These are phyloP conservation scores for Colletotrichum scovillei DNA, from an alignment of 2,329 filamentous ascomycete genomes.

Conservation along the genomic window DNA sequence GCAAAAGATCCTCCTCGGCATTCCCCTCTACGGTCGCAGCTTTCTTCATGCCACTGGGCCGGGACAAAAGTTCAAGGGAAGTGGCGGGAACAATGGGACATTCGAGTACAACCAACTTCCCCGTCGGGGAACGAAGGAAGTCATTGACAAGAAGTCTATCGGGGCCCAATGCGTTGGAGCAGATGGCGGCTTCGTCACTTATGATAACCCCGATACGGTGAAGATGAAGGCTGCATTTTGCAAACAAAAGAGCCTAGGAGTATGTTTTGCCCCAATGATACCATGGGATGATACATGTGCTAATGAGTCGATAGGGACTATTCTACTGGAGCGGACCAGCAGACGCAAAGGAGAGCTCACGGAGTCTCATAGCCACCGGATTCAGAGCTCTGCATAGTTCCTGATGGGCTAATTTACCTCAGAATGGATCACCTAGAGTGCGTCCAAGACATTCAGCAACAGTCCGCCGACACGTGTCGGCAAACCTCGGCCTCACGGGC, in stretches of 20 bases:
- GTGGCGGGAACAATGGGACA: conserved; percentile 72
- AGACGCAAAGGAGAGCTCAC: conserved; percentile 69
- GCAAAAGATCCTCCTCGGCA: conserved; percentile 79
- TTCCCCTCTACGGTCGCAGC: conserved; percentile 80
- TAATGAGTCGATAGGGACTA: conserved; percentile 65
- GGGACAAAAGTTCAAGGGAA: conserved; percentile 69
- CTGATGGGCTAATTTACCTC: conserved; percentile 34
- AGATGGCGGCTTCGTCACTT: conserved; percentile 82
- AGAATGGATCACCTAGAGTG: conserved; percentile 14
- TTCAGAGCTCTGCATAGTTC: conserved; percentile 68
- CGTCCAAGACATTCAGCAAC: conserved; percentile 20
- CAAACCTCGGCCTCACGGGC: conserved; percentile 30
- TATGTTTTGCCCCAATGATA: conserved; percentile 48
- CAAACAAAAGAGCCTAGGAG: conserved; percentile 75
- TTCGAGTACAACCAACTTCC: conserved; percentile 82
- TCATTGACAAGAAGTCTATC: conserved; percentile 73
- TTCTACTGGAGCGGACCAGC: conserved; percentile 87
- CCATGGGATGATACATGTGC: not conserved
- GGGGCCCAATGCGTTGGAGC: conserved; percentile 79
- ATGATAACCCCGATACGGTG: conserved; percentile 83
- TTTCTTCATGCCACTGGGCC: conserved; percentile 75
- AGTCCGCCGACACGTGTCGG: conserved; percentile 20
- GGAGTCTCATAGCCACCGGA: conserved; percentile 69
- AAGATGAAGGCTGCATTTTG: conserved; percentile 80
- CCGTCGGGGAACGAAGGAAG: conserved; percentile 69